Evolutionary conservation across 2,329 filamentous ascomycete species (phyloP), one percentile per base, ranked within the genome.

Genomic region (Penicillium sp.): DNA sequence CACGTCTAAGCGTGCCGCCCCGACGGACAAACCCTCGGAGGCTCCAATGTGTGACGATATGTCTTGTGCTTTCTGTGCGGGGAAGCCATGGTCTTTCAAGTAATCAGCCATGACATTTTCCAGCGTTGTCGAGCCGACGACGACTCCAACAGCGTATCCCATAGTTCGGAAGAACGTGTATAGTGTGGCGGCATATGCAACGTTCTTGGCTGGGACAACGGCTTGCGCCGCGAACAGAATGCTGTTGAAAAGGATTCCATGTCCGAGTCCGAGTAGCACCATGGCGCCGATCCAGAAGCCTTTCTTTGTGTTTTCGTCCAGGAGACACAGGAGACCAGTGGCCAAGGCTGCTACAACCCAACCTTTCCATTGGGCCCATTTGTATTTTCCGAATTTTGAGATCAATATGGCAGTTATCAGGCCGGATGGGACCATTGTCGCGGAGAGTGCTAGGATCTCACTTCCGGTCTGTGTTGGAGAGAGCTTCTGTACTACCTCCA

Each of bases 401-500:
- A 62, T 56, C 8, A 62, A 12, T 1, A 62, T 8, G 5, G 57
- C 60, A 10, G 59, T 51, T 5, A 59, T 41, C 22, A 62, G 56
- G 28, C 57, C 54, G 2, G 43, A 41, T 37, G 60, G 60, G 15
- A 58, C 60, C n/a, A 65, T 54, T 10, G 64, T 66, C 50, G 17
- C 58, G n/a, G 11, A 61, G 31, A 25, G 67, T 60, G 25, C 67
- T 51, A 28, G 53, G 14, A 59, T 47, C 7, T 54, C 50, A 5
- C 41, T 45, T 10, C 57, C 57, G 7, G 42, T 59, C 51, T 50
- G 48, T 25, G 53, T 41, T 1, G 50, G 51, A 12, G 57, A 59
- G 3, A 55, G 43, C 20, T 43, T 59, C n/a, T 53, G 51, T 5
- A 59, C 49, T 11, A 34, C 37, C 31, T 60, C 42, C 3, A 58